Evolutionary conservation across 176 grass and related monocot genomes (phyloP).

Genomic region (Ensete glaucum): DNA sequence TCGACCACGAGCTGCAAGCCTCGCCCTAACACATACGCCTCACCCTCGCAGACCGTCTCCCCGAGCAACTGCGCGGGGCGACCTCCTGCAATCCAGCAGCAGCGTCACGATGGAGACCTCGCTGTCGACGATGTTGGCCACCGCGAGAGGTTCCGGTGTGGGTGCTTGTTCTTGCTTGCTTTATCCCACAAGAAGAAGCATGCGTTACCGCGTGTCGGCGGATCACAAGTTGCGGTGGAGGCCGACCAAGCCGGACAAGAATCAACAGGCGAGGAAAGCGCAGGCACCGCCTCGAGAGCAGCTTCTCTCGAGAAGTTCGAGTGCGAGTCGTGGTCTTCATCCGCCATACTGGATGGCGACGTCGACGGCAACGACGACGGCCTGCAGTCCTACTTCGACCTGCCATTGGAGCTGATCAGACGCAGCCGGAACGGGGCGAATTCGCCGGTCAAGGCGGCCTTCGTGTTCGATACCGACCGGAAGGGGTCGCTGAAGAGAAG

Average conservation of each 20-base stretch:
- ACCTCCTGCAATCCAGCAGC: constrained; percentile 27
- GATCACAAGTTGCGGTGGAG: neutral
- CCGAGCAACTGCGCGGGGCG: constrained; percentile 7
- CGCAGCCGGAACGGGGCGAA: constrained; percentile 29
- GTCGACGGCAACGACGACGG: constrained; percentile 20
- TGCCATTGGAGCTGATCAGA: constrained; percentile 71
- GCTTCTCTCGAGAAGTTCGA: constrained; percentile 62
- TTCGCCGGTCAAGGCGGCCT: constrained; percentile 48
- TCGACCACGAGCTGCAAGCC: neutral
- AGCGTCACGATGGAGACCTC: constrained; percentile 33
- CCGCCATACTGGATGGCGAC: constrained; percentile 15
- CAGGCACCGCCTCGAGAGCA: constrained; percentile 37
- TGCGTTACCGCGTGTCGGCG: neutral
- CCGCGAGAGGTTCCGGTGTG: constrained; percentile 32
- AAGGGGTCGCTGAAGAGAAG: constrained; percentile 22
- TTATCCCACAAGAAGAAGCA: constrained; percentile 32
- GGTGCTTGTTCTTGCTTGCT: constrained; percentile 50
- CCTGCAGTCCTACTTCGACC: constrained; percentile 38
- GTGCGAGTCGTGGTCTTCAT: constrained; percentile 30
- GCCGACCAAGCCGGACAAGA: neutral
- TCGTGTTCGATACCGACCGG: constrained; percentile 63
- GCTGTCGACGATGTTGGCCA: constrained; percentile 19
- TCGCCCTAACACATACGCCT: neutral
- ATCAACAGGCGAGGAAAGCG: constrained; percentile 4
- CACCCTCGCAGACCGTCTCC: constrained; percentile 11